These are phyloP conservation scores for Neobulgaria alba DNA, from an alignment of 2,329 filamentous ascomycete species.

Conservation along the genomic window DNA sequence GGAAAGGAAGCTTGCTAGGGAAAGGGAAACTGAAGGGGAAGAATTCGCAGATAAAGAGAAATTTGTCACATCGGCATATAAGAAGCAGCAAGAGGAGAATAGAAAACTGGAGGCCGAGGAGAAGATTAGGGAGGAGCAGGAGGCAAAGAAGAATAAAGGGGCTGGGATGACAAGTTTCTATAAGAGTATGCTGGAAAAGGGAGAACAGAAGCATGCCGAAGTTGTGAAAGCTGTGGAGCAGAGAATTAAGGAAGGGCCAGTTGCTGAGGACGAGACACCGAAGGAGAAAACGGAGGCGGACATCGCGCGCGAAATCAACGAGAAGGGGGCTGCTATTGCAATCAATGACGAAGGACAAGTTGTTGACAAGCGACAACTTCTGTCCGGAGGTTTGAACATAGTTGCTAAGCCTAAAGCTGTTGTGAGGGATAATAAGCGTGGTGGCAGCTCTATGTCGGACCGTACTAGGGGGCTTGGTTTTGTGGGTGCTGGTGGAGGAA, in stretches of 20 bases:
- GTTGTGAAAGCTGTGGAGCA: conserved; percentile 59
- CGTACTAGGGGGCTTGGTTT: conserved; percentile 28
- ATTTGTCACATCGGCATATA: conserved; percentile 79
- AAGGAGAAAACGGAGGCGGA: conserved; percentile 51
- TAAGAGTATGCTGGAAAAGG: conserved; percentile 61
- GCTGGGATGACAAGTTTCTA: conserved; percentile 76
- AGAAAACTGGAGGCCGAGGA: conserved; percentile 64
- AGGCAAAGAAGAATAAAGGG: conserved; percentile 54
- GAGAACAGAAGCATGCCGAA: conserved; percentile 61
- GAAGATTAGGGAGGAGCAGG: conserved; percentile 52
- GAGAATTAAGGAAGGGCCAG: conserved; percentile 36
- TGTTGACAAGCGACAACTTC: conserved; percentile 73
- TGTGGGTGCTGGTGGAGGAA: conserved; percentile 40
- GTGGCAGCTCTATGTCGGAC: conserved; percentile 16
- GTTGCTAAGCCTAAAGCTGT: conserved; percentile 51
- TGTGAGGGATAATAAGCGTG: conserved; percentile 3
- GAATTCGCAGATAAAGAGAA: conserved; percentile 76
- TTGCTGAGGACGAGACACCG: conserved; percentile 30
- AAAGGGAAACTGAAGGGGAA: conserved; percentile 72
- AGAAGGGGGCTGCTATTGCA: conserved; percentile 51
- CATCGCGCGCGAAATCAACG: conserved; percentile 58
- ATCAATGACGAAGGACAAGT: conserved; percentile 79
- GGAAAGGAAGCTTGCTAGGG: conserved; percentile 70
- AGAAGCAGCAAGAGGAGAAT: conserved; percentile 71
- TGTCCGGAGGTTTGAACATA: conserved; percentile 68